These are phyloP conservation scores for Pythium aphanidermatum DNA, from an alignment of 352 stramenopile species.

Conservation along the genomic window DNA sequence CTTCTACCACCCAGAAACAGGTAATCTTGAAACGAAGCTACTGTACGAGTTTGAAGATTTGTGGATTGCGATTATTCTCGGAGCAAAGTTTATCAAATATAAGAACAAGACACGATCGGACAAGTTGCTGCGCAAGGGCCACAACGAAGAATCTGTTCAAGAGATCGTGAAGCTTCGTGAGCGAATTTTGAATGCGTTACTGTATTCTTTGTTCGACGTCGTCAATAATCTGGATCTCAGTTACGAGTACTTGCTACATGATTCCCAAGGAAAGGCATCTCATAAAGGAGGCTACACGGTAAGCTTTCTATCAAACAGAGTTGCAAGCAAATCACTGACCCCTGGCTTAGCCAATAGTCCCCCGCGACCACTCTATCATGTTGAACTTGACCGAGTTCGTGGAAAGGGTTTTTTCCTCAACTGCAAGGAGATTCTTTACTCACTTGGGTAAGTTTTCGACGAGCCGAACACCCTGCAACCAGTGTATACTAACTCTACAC, in stretches of 20 bases:
- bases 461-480: too few species aligned
- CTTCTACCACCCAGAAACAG: constrained; percentile 75
- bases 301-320: constrained; percentile 6
- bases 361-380: constrained; percentile 76
- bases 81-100: constrained; percentile 13
- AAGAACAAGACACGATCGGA: constrained; percentile 5
- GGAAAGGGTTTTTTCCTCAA: constrained; percentile 40
- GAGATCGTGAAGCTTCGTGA: constrained; percentile 20
- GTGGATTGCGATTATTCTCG: constrained; percentile 46
- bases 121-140: constrained; percentile 2
- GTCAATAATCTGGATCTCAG: constrained; percentile 53
- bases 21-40: constrained; percentile 57
- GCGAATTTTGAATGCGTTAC: constrained; percentile 42
- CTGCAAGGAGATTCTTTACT: constrained; percentile 19
- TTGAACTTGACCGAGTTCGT: constrained; percentile 76
- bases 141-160: background rate
- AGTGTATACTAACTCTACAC: too few species aligned
- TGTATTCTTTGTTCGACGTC: constrained; percentile 41
- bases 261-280: constrained; percentile 28
- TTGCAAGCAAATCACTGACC: background rate
- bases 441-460: constrained; percentile 39
- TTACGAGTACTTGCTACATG: constrained; percentile 54
- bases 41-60: constrained; percentile 75
- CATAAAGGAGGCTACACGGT: constrained; percentile 48
- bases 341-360: constrained; percentile 39